A percentile compares a stretch with the other conserved stretches of the same genome.
Evolutionary conservation across 495 filamentous ascomycete species (phyloP).

Genomic region (Xylaria longipes): DNA sequence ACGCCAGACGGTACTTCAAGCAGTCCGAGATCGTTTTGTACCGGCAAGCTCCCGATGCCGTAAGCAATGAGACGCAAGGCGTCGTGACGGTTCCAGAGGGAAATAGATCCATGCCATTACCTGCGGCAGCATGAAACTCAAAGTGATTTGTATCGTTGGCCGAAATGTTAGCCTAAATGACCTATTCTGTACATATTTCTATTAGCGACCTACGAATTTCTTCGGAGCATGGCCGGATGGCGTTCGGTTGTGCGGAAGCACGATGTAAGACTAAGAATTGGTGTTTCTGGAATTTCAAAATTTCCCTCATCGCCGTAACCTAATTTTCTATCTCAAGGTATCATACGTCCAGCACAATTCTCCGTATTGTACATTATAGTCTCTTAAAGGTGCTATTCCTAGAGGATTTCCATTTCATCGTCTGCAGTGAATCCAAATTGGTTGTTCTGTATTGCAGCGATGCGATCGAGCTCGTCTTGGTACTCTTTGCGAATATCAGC

Average conservation of each 20-base stretch:
- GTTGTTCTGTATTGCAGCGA: slow-evolving; percentile 64
- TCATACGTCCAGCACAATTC: slow-evolving; percentile 39
- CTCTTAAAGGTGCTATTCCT: slow-evolving; percentile 28
- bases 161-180: background rate
- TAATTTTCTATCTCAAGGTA: slow-evolving; percentile 37
- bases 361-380: slow-evolving; percentile 36
- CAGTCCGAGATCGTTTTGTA: slow-evolving; percentile 98
- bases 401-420: slow-evolving; percentile 54
- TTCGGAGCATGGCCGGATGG: slow-evolving; percentile 38
- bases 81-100: slow-evolving; percentile 38
- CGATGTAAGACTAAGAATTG: slow-evolving; percentile 24
- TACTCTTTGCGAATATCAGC: slow-evolving; percentile 85
- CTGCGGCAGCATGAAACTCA: slow-evolving; percentile 27
- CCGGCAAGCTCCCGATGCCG: slow-evolving; percentile 83
- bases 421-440: slow-evolving; percentile 61
- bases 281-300: slow-evolving; percentile 21
- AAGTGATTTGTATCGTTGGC: slow-evolving; percentile 16
- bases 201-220: slow-evolving; percentile 24
- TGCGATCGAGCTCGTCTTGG: slow-evolving; percentile 83
- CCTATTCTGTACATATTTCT: slow-evolving; percentile 27
- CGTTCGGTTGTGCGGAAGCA: slow-evolving; percentile 34
- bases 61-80: slow-evolving; percentile 33
- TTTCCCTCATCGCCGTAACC: background rate
- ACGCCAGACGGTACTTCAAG: slow-evolving; percentile 98
- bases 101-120: slow-evolving; percentile 32